Base-by-base conservation (phyloP, 202 grass and related monocot genomes). In the Elaeis oleifera region DNA sequence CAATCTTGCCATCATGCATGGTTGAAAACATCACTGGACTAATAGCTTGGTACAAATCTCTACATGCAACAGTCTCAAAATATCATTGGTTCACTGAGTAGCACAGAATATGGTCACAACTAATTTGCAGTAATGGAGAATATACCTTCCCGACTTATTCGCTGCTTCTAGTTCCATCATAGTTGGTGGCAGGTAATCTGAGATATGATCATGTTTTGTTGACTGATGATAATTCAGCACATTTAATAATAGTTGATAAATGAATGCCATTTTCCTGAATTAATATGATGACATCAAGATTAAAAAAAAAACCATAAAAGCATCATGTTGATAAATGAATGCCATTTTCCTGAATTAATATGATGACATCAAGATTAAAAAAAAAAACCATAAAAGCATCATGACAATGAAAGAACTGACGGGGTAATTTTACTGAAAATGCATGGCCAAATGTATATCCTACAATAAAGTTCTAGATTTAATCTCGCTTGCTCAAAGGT, bases 1-100 rank as follows among this genome's bases (percentile, higher is more conserved):
- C 75, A 6, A 85, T 77, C 3, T 23, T 66, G 11, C 82, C 75
- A 48, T 85, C 79, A 36, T 65, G 55, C 76, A 74, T 59, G 26
- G 86, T 90, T 18, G 86, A 90, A 74, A 77, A 79, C 82, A 90
- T 85, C 57, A 52, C 79, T 16, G 86, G 86, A 57, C 63, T 67
- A 16, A 76, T 83, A 28, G 71, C 36, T 44, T 52, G 54, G 24
- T 67, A 70, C 18, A 84, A 75, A 25, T 78, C 74, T 50, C 85
- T 89, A 44, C 36, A 44, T 44, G 36, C 11, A 44, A 44, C 7
- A 44, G 36, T 9, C 36, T 3, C 36, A 44, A 44, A 6, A 44
- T 44, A 44, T 44, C 13, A 44, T 44, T 44, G 7, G 14, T 13
- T 44, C 36, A 44, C 36, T 44, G 2, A 11, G 36, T 44, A 44